Percentiles rank a stretch among this genome's conserved stretches.
Conservation (phyloP, 2,329 filamentous ascomycete genomes). For the Zasmidium angulare region DNA sequence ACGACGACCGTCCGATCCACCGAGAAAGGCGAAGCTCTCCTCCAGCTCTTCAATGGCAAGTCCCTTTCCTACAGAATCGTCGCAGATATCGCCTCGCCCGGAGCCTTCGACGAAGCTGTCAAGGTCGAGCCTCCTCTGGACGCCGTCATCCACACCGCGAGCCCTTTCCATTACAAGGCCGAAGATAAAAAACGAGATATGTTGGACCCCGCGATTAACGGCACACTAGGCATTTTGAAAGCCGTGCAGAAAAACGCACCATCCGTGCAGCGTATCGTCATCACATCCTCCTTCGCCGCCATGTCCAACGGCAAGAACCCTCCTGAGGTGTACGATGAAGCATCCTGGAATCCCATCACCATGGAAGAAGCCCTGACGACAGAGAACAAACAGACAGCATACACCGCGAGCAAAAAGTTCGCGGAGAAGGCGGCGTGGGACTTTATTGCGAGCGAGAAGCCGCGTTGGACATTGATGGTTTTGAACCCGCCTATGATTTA, state of each 20-base stretch:
- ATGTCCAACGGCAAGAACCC: constrained; percentile 1
- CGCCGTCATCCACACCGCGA: constrained; percentile 45
- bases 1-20: no score
- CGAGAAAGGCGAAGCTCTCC: no score
- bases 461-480: constrained; percentile 1
- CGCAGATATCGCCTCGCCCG: no score
- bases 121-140: no score
- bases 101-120: no score
- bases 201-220: constrained; percentile 5
- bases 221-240: constrained; percentile 1
- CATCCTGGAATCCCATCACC: constrained; percentile 2
- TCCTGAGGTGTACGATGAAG: background rate
- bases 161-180: constrained; percentile 39
- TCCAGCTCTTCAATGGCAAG: no score
- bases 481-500: constrained; percentile 5
- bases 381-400: no score
- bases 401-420: constrained; percentile 8
- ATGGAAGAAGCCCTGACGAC: constrained; percentile 3
- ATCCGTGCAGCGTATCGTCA: constrained; percentile 3
- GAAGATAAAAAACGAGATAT: constrained; percentile 42
- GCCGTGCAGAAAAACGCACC: constrained; percentile 5
- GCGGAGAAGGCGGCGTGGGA: constrained; percentile 11
- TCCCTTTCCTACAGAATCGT: no score
- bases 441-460: constrained; percentile 4
- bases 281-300: constrained; percentile 8